Base-by-base conservation (phyloP, 2,329 filamentous ascomycete genomes). In the Scolecobasidium constrictum region DNA sequence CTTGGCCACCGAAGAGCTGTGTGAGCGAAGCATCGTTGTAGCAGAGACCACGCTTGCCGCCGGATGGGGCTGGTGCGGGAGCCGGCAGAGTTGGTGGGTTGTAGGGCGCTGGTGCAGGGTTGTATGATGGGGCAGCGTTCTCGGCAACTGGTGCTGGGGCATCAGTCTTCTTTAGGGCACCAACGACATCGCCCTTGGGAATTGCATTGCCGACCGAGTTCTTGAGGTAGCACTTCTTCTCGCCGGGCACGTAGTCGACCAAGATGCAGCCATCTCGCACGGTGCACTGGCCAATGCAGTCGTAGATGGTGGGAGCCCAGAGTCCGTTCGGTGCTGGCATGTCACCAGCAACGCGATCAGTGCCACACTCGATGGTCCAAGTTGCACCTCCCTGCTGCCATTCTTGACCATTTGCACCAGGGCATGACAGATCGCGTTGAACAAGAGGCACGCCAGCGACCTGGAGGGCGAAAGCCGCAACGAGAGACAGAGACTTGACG, bases 1-100 rank as follows among this genome's bases (percentile, higher is more conserved):
- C 59, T 39, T 58, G 56, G 37, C 50, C 52, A 37, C 62, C 53
- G 57, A 84, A 78, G 48, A 60, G 52, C 43, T 65, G 61, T 56
- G 72, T 69, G 26, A 81, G 64, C 20, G 50, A 52, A 43, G 68
- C 68, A 22, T 75, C 64, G 61, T 84, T 83, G 72, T 79, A 86
- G 40, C 75, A 75, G 39, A 84, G 61, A 61, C 81, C 81, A 56
- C 79, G 78, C 75, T 83, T 81, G 52, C 36, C 17, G 9, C 39
- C 18, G 23, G 6, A 13, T 6, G n/a, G 3, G 2, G 23, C 19
- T 6, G 5, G 22, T 17, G 20, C 33, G 11, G 17, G n/a, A 18
- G 33, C 15, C n/a, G 41, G n/a, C 17, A 35, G 5, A 9, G 41
- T 38, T 7, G 35, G 20, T n/a, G n/a, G n/a, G n/a, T n/a, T n/a